Evolutionary conservation across 768 basidiomycete species (phyloP).

Genomic region (Mycena amicta): DNA sequence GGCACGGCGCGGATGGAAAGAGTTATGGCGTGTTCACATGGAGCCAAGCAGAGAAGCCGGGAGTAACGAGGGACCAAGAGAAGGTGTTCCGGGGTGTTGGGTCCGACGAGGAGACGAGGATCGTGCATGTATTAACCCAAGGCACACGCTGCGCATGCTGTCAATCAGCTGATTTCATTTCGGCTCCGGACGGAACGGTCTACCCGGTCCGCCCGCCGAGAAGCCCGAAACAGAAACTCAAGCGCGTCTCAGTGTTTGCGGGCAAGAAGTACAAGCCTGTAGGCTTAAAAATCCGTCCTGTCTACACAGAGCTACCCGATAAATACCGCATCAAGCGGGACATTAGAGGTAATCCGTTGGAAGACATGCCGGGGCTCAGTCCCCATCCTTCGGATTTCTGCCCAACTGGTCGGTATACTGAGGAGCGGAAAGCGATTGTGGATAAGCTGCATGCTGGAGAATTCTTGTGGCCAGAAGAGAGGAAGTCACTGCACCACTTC

Average conservation of each 20-base stretch:
- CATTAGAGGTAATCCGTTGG: conserved; percentile 30
- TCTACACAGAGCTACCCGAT: conserved; percentile 21
- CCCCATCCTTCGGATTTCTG: conserved; percentile 21
- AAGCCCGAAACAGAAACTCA: not conserved
- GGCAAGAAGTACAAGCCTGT: conserved; percentile 28
- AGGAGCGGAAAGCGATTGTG: conserved; percentile 22
- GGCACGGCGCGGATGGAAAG: not conserved
- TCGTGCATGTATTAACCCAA: not conserved
- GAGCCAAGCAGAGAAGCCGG: not conserved
- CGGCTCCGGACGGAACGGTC: too few relatives aligned
- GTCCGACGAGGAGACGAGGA: not conserved
- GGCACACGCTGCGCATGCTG: conserved; percentile 1
- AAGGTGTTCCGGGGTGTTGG: not conserved
- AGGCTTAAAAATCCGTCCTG: conserved; percentile 19
- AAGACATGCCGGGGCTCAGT: conserved; percentile 15
- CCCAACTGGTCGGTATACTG: conserved; percentile 19
- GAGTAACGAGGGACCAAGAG: not conserved
- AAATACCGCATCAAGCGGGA: conserved; percentile 19
- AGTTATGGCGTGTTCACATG: not conserved
- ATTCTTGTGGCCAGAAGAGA: conserved; percentile 31
- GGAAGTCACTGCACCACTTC: conserved; percentile 26
- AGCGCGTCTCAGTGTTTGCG: not conserved
- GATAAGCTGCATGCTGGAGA: conserved; percentile 19
- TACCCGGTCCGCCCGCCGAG: not conserved
- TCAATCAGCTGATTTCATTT: conserved; percentile 4